Conservation (phyloP, 371 early-diverging fungal species). For the Mortierella sp. region DNA sequence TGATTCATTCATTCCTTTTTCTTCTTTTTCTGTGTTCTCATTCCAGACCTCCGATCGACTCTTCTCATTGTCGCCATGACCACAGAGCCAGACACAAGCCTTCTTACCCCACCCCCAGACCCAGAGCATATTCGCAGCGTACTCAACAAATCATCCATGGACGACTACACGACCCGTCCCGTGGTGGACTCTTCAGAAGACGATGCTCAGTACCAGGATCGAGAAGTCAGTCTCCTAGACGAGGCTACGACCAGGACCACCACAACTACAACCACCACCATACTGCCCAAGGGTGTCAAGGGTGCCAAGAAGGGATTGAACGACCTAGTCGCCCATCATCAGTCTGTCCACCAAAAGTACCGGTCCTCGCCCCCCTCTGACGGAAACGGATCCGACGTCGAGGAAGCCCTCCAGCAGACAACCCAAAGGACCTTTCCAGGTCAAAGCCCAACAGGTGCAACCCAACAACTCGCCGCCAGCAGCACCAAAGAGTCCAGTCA, state of each 20-base stretch:
- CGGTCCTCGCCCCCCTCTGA: conserved; percentile 16
- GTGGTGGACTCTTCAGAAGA: conserved; percentile 32
- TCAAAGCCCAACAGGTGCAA: too few species aligned
- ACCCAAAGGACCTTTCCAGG: conserved; percentile 1
- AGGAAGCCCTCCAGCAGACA: not conserved
- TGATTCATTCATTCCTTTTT: not conserved
- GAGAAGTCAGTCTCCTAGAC: not conserved
- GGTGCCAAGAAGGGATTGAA: conserved; percentile 11
- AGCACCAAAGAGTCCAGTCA: conserved; percentile 1
- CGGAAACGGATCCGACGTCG: conserved; percentile 10
- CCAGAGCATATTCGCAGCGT: conserved; percentile 13
- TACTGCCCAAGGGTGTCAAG: conserved; percentile 14
- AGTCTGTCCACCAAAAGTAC: conserved; percentile 23
- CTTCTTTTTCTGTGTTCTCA: not conserved
- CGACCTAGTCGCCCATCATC: conserved; percentile 23
- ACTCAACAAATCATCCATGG: conserved; percentile 23
- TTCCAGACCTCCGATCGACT: not conserved
- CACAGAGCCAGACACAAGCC: conserved; percentile 17
- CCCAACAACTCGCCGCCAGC: not conserved
- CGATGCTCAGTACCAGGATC: conserved; percentile 4
- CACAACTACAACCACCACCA: conserved; percentile 27
- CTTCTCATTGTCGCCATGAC: conserved; percentile 19
- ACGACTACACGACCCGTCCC: conserved; percentile 19
- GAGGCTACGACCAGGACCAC: conserved; percentile 23
- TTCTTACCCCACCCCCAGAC: conserved; percentile 42